Evolutionary conservation across 352 stramenopile species (phyloP).

Genomic region (Elongisporangium anandrum): DNA sequence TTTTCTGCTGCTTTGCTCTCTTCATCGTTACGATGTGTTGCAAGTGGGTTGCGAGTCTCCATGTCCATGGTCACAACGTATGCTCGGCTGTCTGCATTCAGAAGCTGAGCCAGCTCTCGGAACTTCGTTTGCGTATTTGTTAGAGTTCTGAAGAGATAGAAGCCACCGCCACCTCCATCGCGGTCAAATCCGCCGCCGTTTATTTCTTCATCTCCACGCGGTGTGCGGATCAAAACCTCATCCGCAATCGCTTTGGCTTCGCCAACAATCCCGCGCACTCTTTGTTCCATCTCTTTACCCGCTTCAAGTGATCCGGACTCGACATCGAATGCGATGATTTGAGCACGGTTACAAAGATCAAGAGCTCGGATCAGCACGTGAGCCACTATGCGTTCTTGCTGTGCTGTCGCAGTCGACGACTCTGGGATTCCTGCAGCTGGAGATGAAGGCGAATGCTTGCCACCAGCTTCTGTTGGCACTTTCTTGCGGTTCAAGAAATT

Average conservation of each 20-base stretch:
- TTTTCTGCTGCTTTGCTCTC: neutral
- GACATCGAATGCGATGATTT: constrained; percentile 13
- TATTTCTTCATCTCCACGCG: constrained; percentile 49
- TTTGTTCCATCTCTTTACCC: constrained; percentile 12
- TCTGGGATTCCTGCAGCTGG: neutral
- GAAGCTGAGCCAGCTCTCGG: constrained; percentile 14
- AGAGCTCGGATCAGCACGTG: constrained; percentile 4
- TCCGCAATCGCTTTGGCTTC: constrained; percentile 8
- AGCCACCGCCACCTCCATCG: constrained; percentile 34
- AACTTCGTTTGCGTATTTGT: constrained; percentile 17
- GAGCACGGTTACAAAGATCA: neutral
- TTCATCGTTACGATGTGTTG: neutral
- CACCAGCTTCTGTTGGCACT: neutral
- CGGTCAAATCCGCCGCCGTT: constrained; percentile 28
- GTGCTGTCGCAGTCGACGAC: neutral
- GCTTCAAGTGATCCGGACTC: constrained; percentile 14
- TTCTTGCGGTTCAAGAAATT: constrained; percentile 17
- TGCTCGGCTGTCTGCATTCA: constrained; percentile 42
- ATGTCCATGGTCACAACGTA: constrained; percentile 40
- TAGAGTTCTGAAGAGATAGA: constrained; percentile 28
- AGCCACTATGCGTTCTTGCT: neutral
- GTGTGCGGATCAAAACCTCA: constrained; percentile 11
- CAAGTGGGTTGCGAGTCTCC: constrained; percentile 11
- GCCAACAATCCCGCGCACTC: constrained; percentile 13
- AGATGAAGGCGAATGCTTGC: neutral